phyloP scores from a whole-genome alignment of 2,329 filamentous ascomycete genomes.

The Colletotrichum eremochloae region DNA sequence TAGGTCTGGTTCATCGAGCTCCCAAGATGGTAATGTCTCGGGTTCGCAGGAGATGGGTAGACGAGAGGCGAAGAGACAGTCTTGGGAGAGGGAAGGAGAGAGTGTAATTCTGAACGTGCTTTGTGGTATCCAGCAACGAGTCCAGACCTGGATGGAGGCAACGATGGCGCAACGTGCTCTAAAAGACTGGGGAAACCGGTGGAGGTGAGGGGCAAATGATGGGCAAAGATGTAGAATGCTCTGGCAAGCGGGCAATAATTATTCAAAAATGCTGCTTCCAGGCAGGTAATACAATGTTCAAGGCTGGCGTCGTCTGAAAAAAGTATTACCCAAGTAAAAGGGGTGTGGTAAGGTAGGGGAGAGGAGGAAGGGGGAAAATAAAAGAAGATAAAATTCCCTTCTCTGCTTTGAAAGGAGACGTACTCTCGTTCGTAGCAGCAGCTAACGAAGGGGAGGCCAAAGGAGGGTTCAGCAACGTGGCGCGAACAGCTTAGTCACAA shows the following conservation, averaged over 20 bases:
- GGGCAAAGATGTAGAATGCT: slow-evolving; percentile 8
- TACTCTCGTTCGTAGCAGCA: slow-evolving; percentile 17
- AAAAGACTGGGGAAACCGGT: neutral
- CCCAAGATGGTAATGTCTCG: slow-evolving; percentile 51
- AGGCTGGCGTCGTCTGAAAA: slow-evolving; percentile 39
- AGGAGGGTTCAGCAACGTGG: slow-evolving; percentile 38
- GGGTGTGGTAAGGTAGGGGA: slow-evolving; percentile 16
- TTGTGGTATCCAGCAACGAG: slow-evolving; percentile 5
- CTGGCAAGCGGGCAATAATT: slow-evolving; percentile 31
- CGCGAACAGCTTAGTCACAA: slow-evolving; percentile 35
- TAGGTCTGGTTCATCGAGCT: slow-evolving; percentile 38
- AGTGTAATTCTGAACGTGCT: slow-evolving; percentile 2
- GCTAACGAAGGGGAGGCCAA: neutral
- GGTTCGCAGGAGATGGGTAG: neutral
- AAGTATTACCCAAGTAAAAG: slow-evolving; percentile 35
- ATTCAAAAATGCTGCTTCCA: slow-evolving; percentile 41
- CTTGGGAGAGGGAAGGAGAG: neutral
- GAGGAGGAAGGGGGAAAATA: neutral
- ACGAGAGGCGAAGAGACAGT: neutral
- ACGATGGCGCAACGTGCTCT: slow-evolving; percentile 5
- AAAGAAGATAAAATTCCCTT: slow-evolving; percentile 2
- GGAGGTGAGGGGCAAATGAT: slow-evolving; percentile 3
- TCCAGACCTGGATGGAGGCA: slow-evolving; percentile 5
- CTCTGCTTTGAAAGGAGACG: slow-evolving; percentile 33
- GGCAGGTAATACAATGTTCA: slow-evolving; percentile 42